Evolutionary conservation across 2,329 filamentous ascomycete species (phyloP).

Genomic region (Aureobasidium sp.): DNA sequence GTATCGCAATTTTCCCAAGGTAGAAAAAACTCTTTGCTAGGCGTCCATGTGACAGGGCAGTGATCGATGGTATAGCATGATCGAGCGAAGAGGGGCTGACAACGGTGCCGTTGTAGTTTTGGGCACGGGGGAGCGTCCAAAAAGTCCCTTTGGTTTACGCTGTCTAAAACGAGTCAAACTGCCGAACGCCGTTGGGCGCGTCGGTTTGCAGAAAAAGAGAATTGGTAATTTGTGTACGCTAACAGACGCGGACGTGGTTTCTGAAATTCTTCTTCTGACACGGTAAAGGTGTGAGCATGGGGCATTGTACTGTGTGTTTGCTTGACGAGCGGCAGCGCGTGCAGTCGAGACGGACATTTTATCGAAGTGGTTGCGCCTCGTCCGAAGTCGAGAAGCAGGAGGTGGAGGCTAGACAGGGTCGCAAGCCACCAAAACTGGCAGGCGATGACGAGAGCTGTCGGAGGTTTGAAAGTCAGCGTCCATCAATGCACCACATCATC

Average conservation of each 20-base stretch:
- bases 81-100: neutral
- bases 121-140: neutral
- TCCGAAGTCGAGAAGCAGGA: neutral
- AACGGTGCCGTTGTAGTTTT: constrained; percentile 1
- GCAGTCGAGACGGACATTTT: neutral
- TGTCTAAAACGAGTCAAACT: constrained; percentile 9
- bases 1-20: neutral
- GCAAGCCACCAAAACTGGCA: constrained; percentile 7
- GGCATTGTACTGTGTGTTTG: neutral
- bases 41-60: neutral
- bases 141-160: neutral
- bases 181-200: constrained; percentile 8
- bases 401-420: constrained; percentile 1
- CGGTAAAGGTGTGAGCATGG: neutral
- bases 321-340: neutral
- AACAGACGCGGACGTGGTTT: neutral
- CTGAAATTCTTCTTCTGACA: neutral
- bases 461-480: neutral
- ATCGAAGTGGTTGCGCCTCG: neutral
- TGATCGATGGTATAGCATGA: constrained; percentile 1
- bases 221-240: constrained; percentile 4
- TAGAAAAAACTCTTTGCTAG: neutral
- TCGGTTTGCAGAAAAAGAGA: neutral
- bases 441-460: constrained; percentile 5
- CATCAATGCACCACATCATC: constrained; percentile 2